Evolutionary conservation across 1,284 basidiomycete genomes (phyloP).

Genomic region (Trichosporon sp.): DNA sequence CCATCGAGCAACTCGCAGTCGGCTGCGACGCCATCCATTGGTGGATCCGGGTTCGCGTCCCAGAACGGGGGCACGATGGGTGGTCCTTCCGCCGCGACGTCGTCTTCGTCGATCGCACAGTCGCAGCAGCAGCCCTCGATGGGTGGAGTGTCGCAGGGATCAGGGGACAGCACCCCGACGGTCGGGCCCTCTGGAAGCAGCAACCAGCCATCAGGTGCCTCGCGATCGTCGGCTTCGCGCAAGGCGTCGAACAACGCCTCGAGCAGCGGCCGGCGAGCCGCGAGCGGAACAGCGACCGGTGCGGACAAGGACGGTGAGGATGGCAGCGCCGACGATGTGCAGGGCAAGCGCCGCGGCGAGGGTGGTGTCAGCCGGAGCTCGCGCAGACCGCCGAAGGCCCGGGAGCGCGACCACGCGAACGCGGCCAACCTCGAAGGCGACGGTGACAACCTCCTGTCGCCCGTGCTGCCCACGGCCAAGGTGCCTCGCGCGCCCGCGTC

Average conservation of each 20-base stretch:
- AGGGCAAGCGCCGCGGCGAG: constrained; percentile 22
- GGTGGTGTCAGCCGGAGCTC: not conserved
- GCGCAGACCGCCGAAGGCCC: constrained; percentile 30
- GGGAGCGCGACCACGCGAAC: constrained; percentile 27
- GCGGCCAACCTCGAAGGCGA: constrained; percentile 18
- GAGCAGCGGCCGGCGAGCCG: constrained; percentile 15
- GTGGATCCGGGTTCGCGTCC: not conserved
- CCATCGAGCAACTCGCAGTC: not conserved
- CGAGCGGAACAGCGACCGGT: constrained; percentile 10
- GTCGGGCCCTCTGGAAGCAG: constrained; percentile 3
- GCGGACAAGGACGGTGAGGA: constrained; percentile 29
- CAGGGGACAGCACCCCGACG: constrained; percentile 15
- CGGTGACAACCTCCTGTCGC: constrained; percentile 26
- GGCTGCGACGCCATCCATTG: constrained; percentile 3
- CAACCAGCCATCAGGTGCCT: not conserved
- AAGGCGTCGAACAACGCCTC: constrained; percentile 1
- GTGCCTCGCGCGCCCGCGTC: constrained; percentile 41
- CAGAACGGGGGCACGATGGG: not conserved
- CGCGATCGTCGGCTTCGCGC: constrained; percentile 13
- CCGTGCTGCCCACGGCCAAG: constrained; percentile 36
- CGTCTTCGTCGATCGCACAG: constrained; percentile 15
- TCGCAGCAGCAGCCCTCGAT: constrained; percentile 3
- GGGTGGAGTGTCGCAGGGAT: not conserved
- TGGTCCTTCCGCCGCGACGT: not conserved
- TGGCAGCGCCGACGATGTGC: constrained; percentile 21